phyloP scores from a whole-genome alignment of 768 basidiomycete species.

The Trametes meyenii region DNA sequence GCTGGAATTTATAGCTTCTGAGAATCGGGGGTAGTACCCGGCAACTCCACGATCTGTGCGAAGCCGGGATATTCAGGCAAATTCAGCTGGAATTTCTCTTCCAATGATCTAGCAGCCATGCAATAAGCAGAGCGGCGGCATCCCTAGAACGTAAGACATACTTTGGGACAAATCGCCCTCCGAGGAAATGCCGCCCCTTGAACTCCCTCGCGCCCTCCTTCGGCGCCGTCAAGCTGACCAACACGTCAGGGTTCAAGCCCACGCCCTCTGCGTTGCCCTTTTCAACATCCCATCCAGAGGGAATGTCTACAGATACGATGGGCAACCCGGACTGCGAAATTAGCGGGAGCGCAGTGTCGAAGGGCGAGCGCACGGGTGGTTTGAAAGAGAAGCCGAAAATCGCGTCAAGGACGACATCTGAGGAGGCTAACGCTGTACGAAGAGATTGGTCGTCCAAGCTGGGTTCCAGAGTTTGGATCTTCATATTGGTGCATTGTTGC shows the following conservation, averaged over 20 bases:
- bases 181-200: constrained; percentile 86
- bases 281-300: constrained; percentile 96
- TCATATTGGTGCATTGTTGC: constrained; percentile 87
- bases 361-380: constrained; percentile 87
- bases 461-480: constrained; percentile 69
- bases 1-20: constrained; percentile 10
- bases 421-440: constrained; percentile 50
- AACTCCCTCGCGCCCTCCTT: constrained; percentile 84
- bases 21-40: constrained; percentile 7
- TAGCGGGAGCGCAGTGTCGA: constrained; percentile 72
- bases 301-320: constrained; percentile 94
- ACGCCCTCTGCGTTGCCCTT: constrained; percentile 59
- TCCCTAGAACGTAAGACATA: constrained; percentile 40
- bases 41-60: constrained; percentile 85
- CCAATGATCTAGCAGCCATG: constrained; percentile 54
- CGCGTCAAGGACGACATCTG: constrained; percentile 90
- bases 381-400: constrained; percentile 99
- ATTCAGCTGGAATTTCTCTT: constrained; percentile 75
- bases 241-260: constrained; percentile 73
- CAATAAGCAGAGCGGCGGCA: neutral
- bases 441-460: constrained; percentile 51
- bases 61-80: constrained; percentile 79
- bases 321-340: constrained; percentile 68
- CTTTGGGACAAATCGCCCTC: constrained; percentile 92
- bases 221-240: constrained; percentile 92